Evolutionary conservation across 306 rosid genomes (phyloP).

Genomic region (Prunus fruticosa): DNA sequence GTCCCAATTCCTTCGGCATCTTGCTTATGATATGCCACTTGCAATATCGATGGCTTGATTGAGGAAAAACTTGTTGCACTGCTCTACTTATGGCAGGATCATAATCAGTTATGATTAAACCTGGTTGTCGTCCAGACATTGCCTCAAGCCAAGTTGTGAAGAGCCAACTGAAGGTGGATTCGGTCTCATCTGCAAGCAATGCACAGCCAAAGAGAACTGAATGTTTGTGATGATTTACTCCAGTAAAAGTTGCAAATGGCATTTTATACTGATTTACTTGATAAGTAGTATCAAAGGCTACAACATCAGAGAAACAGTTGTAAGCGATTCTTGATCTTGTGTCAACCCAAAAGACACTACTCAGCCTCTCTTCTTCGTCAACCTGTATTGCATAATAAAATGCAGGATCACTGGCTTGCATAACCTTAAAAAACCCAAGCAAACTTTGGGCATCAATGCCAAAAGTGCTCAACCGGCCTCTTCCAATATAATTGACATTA

Average conservation of each 20-base stretch:
- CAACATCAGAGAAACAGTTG: constrained; percentile 14
- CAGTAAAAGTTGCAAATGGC: constrained; percentile 22
- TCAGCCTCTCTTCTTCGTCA: constrained; percentile 26
- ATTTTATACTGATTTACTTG: constrained; percentile 21
- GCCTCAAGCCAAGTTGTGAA: constrained; percentile 20
- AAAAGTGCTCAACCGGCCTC: constrained; percentile 23
- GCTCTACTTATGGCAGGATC: constrained; percentile 10
- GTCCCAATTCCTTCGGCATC: constrained; percentile 19
- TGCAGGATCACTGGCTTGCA: constrained; percentile 26
- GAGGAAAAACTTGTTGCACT: constrained; percentile 10
- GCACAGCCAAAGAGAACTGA: constrained; percentile 24
- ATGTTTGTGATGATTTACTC: constrained; percentile 15
- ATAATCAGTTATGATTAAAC: constrained; percentile 16
- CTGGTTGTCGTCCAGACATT: constrained; percentile 22
- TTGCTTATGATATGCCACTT: constrained; percentile 26
- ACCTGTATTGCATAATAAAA: constrained; percentile 21
- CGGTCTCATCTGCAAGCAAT: constrained; percentile 21
- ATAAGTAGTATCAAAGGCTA: constrained; percentile 21
- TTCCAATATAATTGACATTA: constrained; percentile 16
- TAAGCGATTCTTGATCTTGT: constrained; percentile 20
- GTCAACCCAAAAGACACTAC: constrained; percentile 25
- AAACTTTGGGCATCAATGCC: constrained; percentile 27
- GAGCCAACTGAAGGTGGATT: constrained; percentile 27
- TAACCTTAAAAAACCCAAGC: constrained; percentile 23
- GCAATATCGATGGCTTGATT: constrained; percentile 17